Conservation (phyloP, 1,284 basidiomycete genomes). For the Pterulicium gracile region DNA sequence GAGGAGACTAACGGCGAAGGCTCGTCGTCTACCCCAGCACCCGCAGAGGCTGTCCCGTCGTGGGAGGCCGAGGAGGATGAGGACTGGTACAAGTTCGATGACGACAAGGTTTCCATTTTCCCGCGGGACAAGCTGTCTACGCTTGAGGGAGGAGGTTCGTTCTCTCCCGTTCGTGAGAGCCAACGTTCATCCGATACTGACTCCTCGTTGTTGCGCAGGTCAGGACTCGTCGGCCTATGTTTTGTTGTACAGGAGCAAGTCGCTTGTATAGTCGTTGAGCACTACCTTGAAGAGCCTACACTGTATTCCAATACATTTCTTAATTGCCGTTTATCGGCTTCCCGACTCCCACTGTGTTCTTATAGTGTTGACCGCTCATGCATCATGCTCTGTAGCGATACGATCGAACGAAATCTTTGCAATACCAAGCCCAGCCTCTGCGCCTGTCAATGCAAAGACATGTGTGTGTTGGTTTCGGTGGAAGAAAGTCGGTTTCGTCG, state of each 20-base stretch:
- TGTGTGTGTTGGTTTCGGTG: no score
- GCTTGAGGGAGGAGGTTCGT: conserved; percentile 78
- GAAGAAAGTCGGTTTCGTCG: no score
- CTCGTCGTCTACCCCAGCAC: conserved; percentile 7
- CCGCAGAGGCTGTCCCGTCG: conserved; percentile 7
- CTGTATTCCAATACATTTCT: background rate
- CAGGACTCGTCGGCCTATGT: conserved; percentile 82
- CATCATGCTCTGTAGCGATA: no score
- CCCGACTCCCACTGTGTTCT: no score
- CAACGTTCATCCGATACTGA: conserved; percentile 15
- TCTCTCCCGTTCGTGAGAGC: conserved; percentile 10
- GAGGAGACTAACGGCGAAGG: conserved; percentile 8
- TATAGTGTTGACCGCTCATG: no score
- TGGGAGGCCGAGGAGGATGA: conserved; percentile 43
- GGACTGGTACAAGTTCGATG: conserved; percentile 87
- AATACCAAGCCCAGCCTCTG: no score
- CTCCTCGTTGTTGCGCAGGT: conserved; percentile 18
- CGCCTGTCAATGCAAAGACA: no score
- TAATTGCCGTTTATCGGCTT: no score
- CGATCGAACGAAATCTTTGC: no score
- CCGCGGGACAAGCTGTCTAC: conserved; percentile 72
- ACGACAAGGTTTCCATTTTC: conserved; percentile 83
- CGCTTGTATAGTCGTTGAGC: background rate
- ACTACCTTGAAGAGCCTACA: background rate
- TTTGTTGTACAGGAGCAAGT: conserved; percentile 58